phyloP scores from a whole-genome alignment of 257 asterid species.

The Fraxinus cuspidata region DNA sequence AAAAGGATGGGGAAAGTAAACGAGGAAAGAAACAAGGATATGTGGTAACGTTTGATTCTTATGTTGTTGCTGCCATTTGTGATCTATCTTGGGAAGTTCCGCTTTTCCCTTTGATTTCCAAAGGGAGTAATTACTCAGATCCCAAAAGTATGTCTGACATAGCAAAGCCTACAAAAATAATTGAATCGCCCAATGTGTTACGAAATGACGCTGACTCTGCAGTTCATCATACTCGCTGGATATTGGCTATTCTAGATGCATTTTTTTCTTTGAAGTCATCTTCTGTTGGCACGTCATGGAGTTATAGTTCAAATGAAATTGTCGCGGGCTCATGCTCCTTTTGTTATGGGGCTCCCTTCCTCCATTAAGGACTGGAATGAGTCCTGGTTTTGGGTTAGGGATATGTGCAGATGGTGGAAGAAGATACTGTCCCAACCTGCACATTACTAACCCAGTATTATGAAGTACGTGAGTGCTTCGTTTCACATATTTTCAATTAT shows the following conservation, averaged over 20 bases:
- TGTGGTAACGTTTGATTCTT: conserved; percentile 94
- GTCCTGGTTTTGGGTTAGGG: too few species aligned
- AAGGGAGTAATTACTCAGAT: conserved; percentile 48
- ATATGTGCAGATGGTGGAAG: too few species aligned
- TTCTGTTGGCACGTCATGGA: conserved; percentile 87
- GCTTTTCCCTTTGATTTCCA: conserved; percentile 77
- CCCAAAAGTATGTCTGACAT: conserved; percentile 29
- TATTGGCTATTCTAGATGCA: conserved; percentile 91
- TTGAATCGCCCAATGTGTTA: conserved; percentile 51
- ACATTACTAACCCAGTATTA: too few species aligned
- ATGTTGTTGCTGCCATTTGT: conserved; percentile 96
- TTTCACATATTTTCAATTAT: too few species aligned
- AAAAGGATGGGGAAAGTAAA: conserved; percentile 45
- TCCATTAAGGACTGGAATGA: too few species aligned
- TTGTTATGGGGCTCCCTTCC: too few species aligned
- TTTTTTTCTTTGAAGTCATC: conserved; percentile 97
- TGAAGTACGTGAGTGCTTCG: too few species aligned
- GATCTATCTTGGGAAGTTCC: conserved; percentile 97
- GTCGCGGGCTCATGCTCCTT: too few species aligned
- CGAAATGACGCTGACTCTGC: conserved; percentile 76
- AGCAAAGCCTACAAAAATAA: conserved; percentile 50
- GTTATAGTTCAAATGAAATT: conserved; percentile 90
- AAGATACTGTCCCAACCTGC: too few species aligned
- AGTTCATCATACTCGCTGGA: conserved; percentile 81
- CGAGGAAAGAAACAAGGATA: conserved; percentile 78